Evolutionary conservation across 345 rosid genomes (phyloP).

Genomic region (Barbarea vulgaris): DNA sequence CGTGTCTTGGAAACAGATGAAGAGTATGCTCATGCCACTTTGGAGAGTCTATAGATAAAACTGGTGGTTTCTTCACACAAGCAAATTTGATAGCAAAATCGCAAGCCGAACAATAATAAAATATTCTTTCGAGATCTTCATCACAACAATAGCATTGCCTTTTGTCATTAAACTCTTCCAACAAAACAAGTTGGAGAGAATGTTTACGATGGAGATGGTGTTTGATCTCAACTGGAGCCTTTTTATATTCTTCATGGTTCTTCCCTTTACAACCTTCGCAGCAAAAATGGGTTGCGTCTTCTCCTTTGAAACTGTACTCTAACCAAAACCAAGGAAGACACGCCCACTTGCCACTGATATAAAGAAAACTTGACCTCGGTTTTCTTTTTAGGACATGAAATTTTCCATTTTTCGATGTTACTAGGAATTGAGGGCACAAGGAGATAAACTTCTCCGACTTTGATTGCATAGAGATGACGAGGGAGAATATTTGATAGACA

Average conservation of each 20-base stretch:
- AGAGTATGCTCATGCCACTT: not conserved
- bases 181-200: not conserved
- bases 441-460: not conserved
- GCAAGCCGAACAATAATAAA: not conserved
- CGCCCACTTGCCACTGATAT: not conserved
- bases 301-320: not conserved
- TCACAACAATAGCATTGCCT: not conserved
- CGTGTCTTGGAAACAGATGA: not conserved
- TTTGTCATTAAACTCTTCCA: rapidly evolving
- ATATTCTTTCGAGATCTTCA: not conserved
- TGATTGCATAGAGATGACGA: not conserved
- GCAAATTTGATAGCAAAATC: not conserved
- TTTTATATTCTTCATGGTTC: not conserved
- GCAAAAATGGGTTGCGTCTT: not conserved
- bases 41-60: not conserved
- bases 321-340: not conserved
- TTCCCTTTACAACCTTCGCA: not conserved
- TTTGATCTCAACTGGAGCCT: not conserved
- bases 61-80: not conserved
- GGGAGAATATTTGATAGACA: not conserved
- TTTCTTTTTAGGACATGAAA: not conserved
- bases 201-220: not conserved
- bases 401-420: not conserved
- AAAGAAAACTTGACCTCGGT: no score
- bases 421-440: not conserved